Conservation (phyloP, 2,329 filamentous ascomycete genomes). For the Hymenoscyphus linearis region DNA sequence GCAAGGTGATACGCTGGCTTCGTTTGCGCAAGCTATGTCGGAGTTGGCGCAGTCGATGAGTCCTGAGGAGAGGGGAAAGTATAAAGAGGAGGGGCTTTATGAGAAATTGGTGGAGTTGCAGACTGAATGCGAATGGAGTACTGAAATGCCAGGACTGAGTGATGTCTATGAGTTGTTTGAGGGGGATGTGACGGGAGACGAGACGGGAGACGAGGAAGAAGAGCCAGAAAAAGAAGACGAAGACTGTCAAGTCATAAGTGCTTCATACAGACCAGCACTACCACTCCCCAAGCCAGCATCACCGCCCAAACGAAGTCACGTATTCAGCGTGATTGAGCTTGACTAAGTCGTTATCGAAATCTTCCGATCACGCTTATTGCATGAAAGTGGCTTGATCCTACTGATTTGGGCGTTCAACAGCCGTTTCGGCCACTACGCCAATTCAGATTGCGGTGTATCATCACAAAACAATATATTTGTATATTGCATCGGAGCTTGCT, state of each 20-base stretch:
- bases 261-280: background rate
- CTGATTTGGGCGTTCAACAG: no score
- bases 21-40: conserved; percentile 13
- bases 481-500: no score
- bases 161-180: conserved; percentile 12
- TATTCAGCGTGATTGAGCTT: conserved; percentile 12
- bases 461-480: no score
- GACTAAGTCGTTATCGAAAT: background rate
- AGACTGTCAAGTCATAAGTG: background rate
- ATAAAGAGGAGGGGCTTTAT: conserved; percentile 15
- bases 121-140: conserved; percentile 12
- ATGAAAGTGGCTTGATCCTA: background rate
- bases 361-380: background rate
- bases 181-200: conserved; percentile 3
- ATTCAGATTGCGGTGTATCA: no score
- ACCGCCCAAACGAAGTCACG: conserved; percentile 3
- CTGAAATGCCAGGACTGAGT: conserved; percentile 7
- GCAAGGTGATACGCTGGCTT: conserved; percentile 13
- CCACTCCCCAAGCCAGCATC: background rate
- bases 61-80: conserved; percentile 13
- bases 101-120: conserved; percentile 16
- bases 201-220: conserved; percentile 3
- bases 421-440: no score
- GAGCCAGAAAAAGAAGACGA: background rate
- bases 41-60: conserved; percentile 10